Percentiles rank a stretch among this genome's conserved stretches.
phyloP scores from a whole-genome alignment of 192 early-diverging fungal genomes.

The Chytriomyces confervae region DNA sequence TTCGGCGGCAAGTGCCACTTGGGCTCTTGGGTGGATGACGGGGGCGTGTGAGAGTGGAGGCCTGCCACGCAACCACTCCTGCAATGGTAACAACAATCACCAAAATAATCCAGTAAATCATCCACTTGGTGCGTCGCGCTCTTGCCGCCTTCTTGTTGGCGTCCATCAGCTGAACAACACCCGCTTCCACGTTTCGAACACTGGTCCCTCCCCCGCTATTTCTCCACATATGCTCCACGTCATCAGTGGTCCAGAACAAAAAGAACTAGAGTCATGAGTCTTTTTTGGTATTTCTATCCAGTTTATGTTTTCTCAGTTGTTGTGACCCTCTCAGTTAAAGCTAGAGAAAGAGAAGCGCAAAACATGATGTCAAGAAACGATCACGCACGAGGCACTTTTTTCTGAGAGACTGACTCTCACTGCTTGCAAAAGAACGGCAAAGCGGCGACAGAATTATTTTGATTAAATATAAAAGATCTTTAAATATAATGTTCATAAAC shows the following conservation, averaged over 20 bases:
- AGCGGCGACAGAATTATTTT: no score
- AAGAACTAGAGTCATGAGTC: neutral
- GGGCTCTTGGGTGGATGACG: no score
- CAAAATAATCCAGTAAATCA: slow-evolving; percentile 5
- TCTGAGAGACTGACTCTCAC: no score
- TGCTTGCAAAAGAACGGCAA: no score
- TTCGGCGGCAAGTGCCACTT: no score
- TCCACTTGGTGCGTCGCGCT: slow-evolving; percentile 15
- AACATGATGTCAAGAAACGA: no score
- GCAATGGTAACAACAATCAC: slow-evolving; percentile 6
- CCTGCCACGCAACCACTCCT: neutral
- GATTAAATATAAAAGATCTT: no score
- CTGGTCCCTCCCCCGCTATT: no score
- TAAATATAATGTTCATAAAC: no score
- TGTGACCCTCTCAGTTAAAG: neutral
- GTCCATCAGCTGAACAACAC: neutral
- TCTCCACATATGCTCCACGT: no score
- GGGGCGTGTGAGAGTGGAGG: no score
- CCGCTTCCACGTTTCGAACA: slow-evolving; percentile 2
- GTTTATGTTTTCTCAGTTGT: neutral
- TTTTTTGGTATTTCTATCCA: neutral
- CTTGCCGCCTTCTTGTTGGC: neutral
- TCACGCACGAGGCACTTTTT: neutral
- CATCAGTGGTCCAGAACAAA: slow-evolving; percentile 5
- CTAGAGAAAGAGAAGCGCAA: neutral